Evolutionary conservation across 1,139 yeast genomes (phyloP), one percentile per base, ranked within the genome.

Genomic region (Yamadazyma conglobata): DNA sequence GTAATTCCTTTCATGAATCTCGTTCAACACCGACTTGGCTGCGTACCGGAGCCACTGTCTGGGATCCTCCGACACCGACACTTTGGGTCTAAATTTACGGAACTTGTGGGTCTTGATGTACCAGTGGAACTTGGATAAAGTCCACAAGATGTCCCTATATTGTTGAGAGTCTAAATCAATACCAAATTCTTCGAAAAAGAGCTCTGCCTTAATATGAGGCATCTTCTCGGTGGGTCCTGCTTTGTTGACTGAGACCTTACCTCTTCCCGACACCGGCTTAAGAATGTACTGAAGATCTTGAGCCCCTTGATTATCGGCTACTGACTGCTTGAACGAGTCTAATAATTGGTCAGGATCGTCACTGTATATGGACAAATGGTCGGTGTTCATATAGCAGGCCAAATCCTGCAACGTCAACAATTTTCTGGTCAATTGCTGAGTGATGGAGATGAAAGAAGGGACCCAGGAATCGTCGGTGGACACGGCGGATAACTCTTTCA

Each of bases 181-280:
- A 10, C 94, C 87, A 45, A 93, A 80, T 49, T 91, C 95, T 35
- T 89, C 89, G 53, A 89, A 93, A 39, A 80, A 73, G 28, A 91
- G 60, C 38, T 86, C 85, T 0, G 91, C 75, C 30, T 76, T 74
- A 12, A 87, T 70, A 51, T 85, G 93, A 2, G 98, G 96, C 17
- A 61, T 58, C 0, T 61, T 47, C 27, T 77, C 81, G 0, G 88
- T 77, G 1, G 93, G 68, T 2, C 93, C 93, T 6, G 68, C 56
- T 51, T 93, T 93, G 57, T 86, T 85, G 19, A 91, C 63, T 1
- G 91, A 80, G 24, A 93, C 58, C 47, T 81, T 81, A 20, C 98
- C 98, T 25, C 69, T 64, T 19, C 98, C 98, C 5, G 88, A 77
- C 1, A 93, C 95, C 0, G 99, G 99, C 34, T 81, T 75, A 37